Percentiles rank a stretch among this genome's conserved stretches.
phyloP scores from a whole-genome alignment of 495 filamentous ascomycete species.

The Sporormia fimetaria region DNA sequence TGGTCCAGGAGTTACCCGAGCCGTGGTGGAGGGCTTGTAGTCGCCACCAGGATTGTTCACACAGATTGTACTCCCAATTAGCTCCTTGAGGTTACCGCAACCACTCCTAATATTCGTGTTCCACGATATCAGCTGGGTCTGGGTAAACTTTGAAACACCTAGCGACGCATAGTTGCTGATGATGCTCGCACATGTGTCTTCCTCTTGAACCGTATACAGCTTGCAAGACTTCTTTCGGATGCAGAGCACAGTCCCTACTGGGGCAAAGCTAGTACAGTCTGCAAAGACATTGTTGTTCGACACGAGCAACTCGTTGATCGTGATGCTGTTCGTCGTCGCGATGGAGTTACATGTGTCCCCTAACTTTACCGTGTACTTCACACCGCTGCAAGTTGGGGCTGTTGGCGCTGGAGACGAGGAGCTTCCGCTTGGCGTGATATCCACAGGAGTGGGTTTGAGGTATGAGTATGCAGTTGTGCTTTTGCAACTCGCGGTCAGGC shows the following conservation, averaged over 20 bases:
- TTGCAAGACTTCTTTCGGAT: conserved; percentile 3
- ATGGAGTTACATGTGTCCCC: conserved; percentile 28
- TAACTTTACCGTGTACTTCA: conserved; percentile 14
- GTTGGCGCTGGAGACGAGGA: not conserved
- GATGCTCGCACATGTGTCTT: not conserved
- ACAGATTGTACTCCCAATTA: conserved; percentile 1
- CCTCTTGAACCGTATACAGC: not conserved
- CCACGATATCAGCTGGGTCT: conserved; percentile 2
- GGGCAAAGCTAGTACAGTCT: conserved; percentile 7
- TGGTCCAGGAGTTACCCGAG: not conserved
- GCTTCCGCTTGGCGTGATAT: conserved; percentile 1
- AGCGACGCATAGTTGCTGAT: not conserved
- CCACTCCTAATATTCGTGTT: not conserved
- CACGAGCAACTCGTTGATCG: conserved; percentile 22
- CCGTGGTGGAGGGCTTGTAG: conserved; percentile 1
- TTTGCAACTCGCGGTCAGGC: not conserved
- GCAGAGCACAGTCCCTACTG: not conserved
- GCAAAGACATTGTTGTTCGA: conserved; percentile 19
- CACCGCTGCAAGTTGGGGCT: not conserved
- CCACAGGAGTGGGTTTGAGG: not conserved
- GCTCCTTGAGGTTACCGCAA: not conserved
- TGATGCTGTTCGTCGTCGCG: conserved; percentile 25
- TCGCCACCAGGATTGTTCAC: conserved; percentile 2
- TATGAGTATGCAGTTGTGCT: conserved; percentile 2
- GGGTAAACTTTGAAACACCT: conserved; percentile 1